Evolutionary conservation across 805 yeast genomes (phyloP), one percentile per base, ranked within the genome.

Genomic region (Lipomyces yamadae): DNA sequence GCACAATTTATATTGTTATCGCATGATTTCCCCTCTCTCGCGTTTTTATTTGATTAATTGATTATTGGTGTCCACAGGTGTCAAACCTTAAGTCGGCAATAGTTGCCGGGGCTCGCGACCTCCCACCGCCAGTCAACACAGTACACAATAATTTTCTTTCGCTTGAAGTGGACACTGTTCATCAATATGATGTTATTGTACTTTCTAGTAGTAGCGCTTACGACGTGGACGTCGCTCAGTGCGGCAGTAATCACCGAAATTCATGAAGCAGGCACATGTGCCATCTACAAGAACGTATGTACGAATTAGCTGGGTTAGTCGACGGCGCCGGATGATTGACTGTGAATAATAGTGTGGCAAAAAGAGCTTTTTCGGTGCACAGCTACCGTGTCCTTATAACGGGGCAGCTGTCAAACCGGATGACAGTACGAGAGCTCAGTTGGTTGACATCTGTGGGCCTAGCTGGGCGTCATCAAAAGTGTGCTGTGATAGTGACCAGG

Each of bases 401-500:
- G 78, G 79, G 0, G 76, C 76, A 24, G 88, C 93, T 0, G 79
- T 79, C 1, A 69, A 66, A 15, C 87, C 91, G 0, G 73, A 75
- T 3, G 75, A 73, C 0, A 84, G 82, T 39, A 80, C 86, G 2
- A 73, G 81, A 24, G 77, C 79, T 0, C 75, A 83, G 48, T 77
- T 92, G 39, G 78, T 81, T 0, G 82, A 81, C 0, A 76, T 92
- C 0, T 93, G 98, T 80, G 98, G 98, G 6, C 82, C 80, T 0
- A 86, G 84, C 35, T 92, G 91, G 85, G 78, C 74, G 2, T 78
- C 78, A 15, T 76, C 81, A 1, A 76, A 79, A 3, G 83, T 88
- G 2, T 94, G 98, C 76, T 94, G 98, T 75, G 84, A 90, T 7
- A 71, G 78, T 30, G 85, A 80, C 18, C 98, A 93, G 74, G 77